Base-by-base conservation (phyloP, 208 protist species). In the Leishmania turanica region DNA sequence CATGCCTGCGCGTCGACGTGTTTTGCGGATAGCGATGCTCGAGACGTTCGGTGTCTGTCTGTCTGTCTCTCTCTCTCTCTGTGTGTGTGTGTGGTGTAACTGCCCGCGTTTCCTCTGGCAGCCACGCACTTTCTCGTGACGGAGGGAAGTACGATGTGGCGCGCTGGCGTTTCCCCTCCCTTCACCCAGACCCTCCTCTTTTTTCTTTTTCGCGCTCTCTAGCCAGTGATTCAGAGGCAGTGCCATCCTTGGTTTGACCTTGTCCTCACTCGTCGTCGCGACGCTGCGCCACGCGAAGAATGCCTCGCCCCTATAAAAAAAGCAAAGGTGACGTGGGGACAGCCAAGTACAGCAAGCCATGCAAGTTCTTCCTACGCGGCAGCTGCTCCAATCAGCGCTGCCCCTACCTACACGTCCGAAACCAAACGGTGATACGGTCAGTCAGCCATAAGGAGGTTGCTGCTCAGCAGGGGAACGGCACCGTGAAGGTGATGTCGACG, bases 351-450 rank as follows among this genome's bases (percentile, higher is more conserved):
- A 89, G 65, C 65, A 65, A 80, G 19, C 88, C 89, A 37, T 96
- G 93, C 77, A 91, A 93, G 54, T 96, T 91, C 72, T 96, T 90
- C 75, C 86, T 91, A 34, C 84, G 84, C 6, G 95, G 93, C 34
- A 86, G 88, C 56, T 96, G 95, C 86, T 87, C 81, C 37, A 97
- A 97, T 74, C 77, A 82, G 72, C 78, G 86, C 24, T 96, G 95
- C 79, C 91, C 88, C 1, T 96, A 95, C 62, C 83, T 96, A 37
- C 95, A 96, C 73, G 84, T 91, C 4, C 88, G 85, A 74, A 82
- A 82, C 75, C 90, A 94, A 69, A 87, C 77, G 3, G 78, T 73
- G 17, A 54, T 73, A 60, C 88, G 84, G 34, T 79, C 77, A 8
- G 47, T 77, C 5, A 66, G 77, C 27, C 64, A 76, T 51, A 83